Base-by-base conservation (phyloP, 148 eudicot genomes). In the Rhododendron mucronatum region DNA sequence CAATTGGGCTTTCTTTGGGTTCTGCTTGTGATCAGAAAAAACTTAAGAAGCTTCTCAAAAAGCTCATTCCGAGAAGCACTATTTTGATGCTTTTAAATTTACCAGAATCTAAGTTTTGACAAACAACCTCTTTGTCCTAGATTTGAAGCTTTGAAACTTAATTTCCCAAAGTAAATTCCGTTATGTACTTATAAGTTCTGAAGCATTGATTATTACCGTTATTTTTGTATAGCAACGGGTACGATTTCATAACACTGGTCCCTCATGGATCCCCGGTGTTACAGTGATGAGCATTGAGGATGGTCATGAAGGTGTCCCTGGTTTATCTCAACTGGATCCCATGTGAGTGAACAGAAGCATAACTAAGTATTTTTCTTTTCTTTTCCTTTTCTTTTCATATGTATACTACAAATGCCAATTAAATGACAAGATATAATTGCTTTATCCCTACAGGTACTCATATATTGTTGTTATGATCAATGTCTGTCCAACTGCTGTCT, bases 251-350 rank as follows among this genome's bases (percentile, higher is more conserved):
- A 95, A 95, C 78, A 94, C 89, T 82, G 98, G 96, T 84, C 94
- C 96, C 81, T 93, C 98, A n/a, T 91, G 87, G 89, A 85, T 97
- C 87, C 98, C 93, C 21, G 99, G 99, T 48, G 91, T 94, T 88
- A 93, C 95, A 45, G 94, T 94, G 65, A 97, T 95, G 98, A 92
- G 99, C 93, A 93, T 97, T 84, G 96, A 97, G 89, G 99, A 95
- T 91, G 98, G 99, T 51, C 90, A 90, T 73, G 92, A 91, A 83
- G 96, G 95, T 77, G 59, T 88, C 44, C 92, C 92, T 3, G 93
- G 93, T 55, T 89, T 94, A 76, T 87, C 95, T 75, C 96, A 93
- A 86, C 81, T 97, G 78, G 99, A 97, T 92, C 93, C 93, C 84
- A 89, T 85, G 99, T 95, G 83, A 91, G 98, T 89, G 8, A 30